Evolutionary conservation across 83 land plant species (phyloP), one percentile per base, ranked within the genome.

Genomic region (Larix sibirica): DNA sequence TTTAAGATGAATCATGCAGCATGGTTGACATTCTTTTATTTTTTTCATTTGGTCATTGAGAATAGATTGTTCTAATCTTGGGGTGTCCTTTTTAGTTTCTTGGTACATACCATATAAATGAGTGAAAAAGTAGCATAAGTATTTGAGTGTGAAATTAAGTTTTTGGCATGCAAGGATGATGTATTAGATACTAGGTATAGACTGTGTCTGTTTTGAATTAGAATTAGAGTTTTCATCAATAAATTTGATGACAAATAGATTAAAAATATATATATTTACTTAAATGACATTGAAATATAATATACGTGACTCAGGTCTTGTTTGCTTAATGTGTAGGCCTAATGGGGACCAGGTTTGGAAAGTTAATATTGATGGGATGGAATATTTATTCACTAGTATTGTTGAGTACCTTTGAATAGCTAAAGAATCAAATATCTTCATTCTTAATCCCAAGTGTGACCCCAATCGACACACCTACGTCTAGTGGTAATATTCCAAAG

Each of bases 81-180:
- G 50, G 66, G 40, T 44, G 33, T 60, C 6, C 79, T 79, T 50
- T 92, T 89, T 94, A 97, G 99, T 81, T 95, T 96, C 75, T 95
- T 97, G 47, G 97, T 97, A 24, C 99, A 97, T 90, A 95, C 95
- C 31, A 92, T 97, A 75, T 93, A 94, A 83, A 92, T 94, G 96
- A 87, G 89, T 81, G 96, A 90, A 75, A 90, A 88, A 82, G 98
- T 97, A 18, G 92, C 94, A 44, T 80, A 86, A 14, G 86, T 95
- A 9, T 97, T 97, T 91, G 98, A 94, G 88, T 90, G 80, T 80
- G 99, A 98, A 61, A 90, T 95, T 44, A 85, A 90, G 81, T 90
- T 90, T 66, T 83, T 94, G 50, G 88, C 94, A 14, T 95, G 98
- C 23, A 94, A 85, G 67, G 99, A 95, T 42, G 86, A 94, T 91